Base-by-base conservation (phyloP, 2,329 filamentous ascomycete genomes). In the Scedosporium minutisporum region DNA sequence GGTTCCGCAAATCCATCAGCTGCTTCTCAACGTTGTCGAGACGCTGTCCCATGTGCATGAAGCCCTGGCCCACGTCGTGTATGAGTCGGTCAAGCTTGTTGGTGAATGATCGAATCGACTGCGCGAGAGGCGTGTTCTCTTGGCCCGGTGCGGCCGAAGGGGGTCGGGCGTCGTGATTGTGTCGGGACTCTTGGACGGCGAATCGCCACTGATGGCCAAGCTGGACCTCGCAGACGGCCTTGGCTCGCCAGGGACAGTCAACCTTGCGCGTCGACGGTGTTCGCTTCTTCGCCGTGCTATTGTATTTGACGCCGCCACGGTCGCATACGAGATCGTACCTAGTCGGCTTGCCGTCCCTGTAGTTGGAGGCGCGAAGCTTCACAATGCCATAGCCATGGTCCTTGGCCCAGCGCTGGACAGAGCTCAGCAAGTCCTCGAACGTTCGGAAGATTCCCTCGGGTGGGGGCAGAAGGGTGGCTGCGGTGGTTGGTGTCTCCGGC, bases 151-250 rank as follows among this genome's bases (percentile, higher is more conserved):
- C 77, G 42, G 79, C 80, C 18, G 81, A 78, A 7, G 81, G 77
- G 59, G 83, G 73, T 64, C 83, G 81, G 38, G 83, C 80, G 67
- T 86, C 83, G 69, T 86, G 83, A 70, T 86, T 86, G 69, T 86
- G 83, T 14, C 82, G 77, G n/a, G 77, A 71, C 63, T 85, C 82
- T 64, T 86, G 83, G 10, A 86, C 79, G 6, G 80, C 81, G 65
- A 86, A 86, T n/a, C 83, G 81, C 83, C 83, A 86, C 71, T 85
- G 83, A 65, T 86, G 84, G 51, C 80, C 80, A 10, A 86, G 75
- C 70, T 85, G 82, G 6, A 86, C 83, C 69, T 86, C 83, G 65
- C 83, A 86, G 23, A 86, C 83, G 25, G 83, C 83, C 74, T 86
- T 86, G 62, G 83, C 83, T 61, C 82, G 81, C 75, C 84, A 86